Percentiles rank a stretch among this genome's conserved stretches.
phyloP scores from a whole-genome alignment of 2,329 filamentous ascomycete species.

The Fusarium sp. region DNA sequence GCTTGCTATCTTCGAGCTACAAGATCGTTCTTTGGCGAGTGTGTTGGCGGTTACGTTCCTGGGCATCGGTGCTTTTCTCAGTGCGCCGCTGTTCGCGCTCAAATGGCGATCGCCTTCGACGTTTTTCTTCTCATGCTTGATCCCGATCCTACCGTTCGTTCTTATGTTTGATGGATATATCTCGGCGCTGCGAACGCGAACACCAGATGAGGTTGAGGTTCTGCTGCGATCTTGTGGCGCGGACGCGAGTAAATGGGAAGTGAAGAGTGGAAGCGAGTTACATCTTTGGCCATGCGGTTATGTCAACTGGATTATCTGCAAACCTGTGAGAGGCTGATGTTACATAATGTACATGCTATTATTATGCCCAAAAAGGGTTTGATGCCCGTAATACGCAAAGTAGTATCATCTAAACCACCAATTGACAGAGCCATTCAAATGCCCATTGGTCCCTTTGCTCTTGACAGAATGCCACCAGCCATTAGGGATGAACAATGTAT shows the following conservation, averaged over 20 bases:
- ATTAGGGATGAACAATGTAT: constrained; percentile 60
- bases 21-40: constrained; percentile 72
- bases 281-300: constrained; percentile 68
- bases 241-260: constrained; percentile 62
- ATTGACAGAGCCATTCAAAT: constrained; percentile 61
- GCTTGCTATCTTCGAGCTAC: constrained; percentile 82
- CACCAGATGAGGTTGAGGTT: constrained; percentile 73
- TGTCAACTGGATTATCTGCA: constrained; percentile 68
- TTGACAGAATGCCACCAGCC: constrained; percentile 65
- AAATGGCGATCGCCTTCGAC: constrained; percentile 67
- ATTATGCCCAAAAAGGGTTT: constrained; percentile 14
- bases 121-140: constrained; percentile 75
- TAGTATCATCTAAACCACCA: constrained; percentile 61
- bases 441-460: constrained; percentile 54
- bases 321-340: constrained; percentile 51
- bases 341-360: background rate
- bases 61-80: constrained; percentile 65
- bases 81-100: constrained; percentile 68
- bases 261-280: constrained; percentile 62
- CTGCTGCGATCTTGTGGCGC: constrained; percentile 70
- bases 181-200: constrained; percentile 77
- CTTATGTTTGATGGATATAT: constrained; percentile 79
- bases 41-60: constrained; percentile 68
- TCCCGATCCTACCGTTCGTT: constrained; percentile 78
- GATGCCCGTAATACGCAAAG: constrained; percentile 1